phyloP scores from a whole-genome alignment of 352 stramenopile genomes.

The Phytopythium montanum region DNA sequence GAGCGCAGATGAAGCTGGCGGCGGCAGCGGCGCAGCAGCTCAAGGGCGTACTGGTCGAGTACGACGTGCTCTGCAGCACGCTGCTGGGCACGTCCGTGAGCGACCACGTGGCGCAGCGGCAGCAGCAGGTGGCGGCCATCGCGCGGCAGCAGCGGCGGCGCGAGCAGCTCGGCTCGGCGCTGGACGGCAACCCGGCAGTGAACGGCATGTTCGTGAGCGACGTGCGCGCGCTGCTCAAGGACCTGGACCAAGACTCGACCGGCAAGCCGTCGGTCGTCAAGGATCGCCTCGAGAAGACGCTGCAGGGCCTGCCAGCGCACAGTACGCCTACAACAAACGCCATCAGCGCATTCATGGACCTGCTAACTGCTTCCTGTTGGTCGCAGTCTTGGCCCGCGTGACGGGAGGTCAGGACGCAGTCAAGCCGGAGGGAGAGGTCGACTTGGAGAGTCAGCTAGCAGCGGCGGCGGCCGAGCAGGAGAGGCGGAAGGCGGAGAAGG shows the following conservation, averaged over 20 bases:
- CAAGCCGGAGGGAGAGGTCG: slow-evolving; percentile 47
- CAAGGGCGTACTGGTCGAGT: slow-evolving; percentile 75
- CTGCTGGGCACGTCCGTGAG: slow-evolving; percentile 41
- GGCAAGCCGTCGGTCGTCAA: slow-evolving; percentile 63
- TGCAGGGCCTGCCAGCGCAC: slow-evolving; percentile 56
- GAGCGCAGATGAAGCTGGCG: slow-evolving; percentile 50
- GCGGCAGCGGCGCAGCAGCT: slow-evolving; percentile 61
- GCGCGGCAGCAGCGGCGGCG: slow-evolving; percentile 16
- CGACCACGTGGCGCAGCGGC: slow-evolving; percentile 31
- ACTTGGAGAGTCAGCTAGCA: slow-evolving; percentile 57
- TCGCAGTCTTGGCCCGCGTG: slow-evolving; percentile 50
- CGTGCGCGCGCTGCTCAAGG: slow-evolving; percentile 56
- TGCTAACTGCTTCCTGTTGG: neutral
- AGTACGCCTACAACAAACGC: slow-evolving; percentile 17
- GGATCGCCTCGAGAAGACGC: slow-evolving; percentile 54
- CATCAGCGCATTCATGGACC: neutral
- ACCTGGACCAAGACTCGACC: slow-evolving; percentile 54
- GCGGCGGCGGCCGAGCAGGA: slow-evolving; percentile 26
- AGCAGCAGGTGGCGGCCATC: slow-evolving; percentile 15
- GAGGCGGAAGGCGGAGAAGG: slow-evolving; percentile 16
- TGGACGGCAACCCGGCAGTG: slow-evolving; percentile 25
- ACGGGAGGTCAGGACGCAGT: slow-evolving; percentile 24
- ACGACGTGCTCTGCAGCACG: slow-evolving; percentile 73
- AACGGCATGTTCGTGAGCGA: slow-evolving; percentile 59
- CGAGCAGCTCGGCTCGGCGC: slow-evolving; percentile 18